phyloP scores from a whole-genome alignment of 257 asterid genomes.

The Capsicum rhomboideum region DNA sequence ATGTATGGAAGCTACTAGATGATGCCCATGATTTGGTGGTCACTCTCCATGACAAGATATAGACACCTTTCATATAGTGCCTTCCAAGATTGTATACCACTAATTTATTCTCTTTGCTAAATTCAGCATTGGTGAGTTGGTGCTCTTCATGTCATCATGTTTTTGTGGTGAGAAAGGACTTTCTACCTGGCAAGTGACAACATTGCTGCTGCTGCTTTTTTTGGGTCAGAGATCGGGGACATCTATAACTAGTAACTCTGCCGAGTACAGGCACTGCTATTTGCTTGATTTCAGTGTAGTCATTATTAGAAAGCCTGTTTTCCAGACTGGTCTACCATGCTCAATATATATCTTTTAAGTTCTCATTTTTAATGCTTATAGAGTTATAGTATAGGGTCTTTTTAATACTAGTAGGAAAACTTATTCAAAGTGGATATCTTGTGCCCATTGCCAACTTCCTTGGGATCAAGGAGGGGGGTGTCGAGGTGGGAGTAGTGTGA shows the following conservation, averaged over 20 bases:
- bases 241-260: neutral
- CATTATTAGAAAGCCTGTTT: neutral
- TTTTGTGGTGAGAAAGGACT: neutral
- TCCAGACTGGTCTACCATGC: neutral
- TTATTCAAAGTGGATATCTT: neutral
- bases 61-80: constrained; percentile 4
- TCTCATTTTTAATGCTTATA: neutral
- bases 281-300: neutral
- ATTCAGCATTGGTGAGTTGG: neutral
- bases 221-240: neutral
- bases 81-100: neutral
- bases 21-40: constrained; percentile 88
- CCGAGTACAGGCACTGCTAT: neutral
- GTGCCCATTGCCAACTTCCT: neutral
- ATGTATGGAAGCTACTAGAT: constrained; percentile 80
- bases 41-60: constrained; percentile 68
- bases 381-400: neutral
- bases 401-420: neutral
- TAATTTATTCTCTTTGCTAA: neutral
- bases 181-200: neutral
- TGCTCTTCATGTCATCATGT: neutral
- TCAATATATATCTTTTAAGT: neutral
- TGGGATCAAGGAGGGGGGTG: neutral
- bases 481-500: neutral
- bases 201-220: neutral